Evolutionary conservation across 2,329 filamentous ascomycete species (phyloP), one percentile per base, ranked within the genome.

Genomic region (Xylariaceae sp.): DNA sequence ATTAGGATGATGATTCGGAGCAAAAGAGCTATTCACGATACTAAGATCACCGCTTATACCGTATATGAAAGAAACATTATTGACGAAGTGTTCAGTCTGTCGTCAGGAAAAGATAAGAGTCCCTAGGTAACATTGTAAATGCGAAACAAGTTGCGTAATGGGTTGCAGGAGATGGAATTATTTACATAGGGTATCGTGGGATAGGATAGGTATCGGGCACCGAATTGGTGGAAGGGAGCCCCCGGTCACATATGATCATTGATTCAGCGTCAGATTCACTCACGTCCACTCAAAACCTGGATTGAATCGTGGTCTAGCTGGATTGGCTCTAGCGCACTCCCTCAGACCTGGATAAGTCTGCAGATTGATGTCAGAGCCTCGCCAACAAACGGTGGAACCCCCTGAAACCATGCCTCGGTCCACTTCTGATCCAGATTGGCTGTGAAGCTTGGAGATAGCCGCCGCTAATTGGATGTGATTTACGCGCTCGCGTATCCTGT

Each of bases 341-440:
- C 9, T 17, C n/a, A 14, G 14, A 28, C 45, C 44, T 23, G 45
- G 28, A 41, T 3, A 46, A 6, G 17, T 5, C 60, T 58, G 60
- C 53, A 53, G 16, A 21, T 50, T 62, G 60, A 62, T 57, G 60
- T 62, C 60, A 62, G 44, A 36, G 56, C 33, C 26, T 43, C 19
- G 16, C 46, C 46, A 43, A 46, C 44, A 39, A 56, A 34, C 29
- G 26, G 50, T 23, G 26, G 12, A 7, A 29, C 31, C 37, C 57
- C 53, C 57, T 56, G 44, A 43, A 49, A 49, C 43, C 31, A 36
- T 45, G 31, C 36, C 26, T 17, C 33, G 53, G 17, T 40, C 53
- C 53, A 44, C 57, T 51, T 55, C 11, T 43, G 49, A 53, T 54
- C 33, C 58, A 57, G 55, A 44, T 61, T 54, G 31, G 23, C 44